These are phyloP conservation scores for Heracleum sosnowskyi DNA, from an alignment of 129 eudicot genomes.

Conservation along the genomic window DNA sequence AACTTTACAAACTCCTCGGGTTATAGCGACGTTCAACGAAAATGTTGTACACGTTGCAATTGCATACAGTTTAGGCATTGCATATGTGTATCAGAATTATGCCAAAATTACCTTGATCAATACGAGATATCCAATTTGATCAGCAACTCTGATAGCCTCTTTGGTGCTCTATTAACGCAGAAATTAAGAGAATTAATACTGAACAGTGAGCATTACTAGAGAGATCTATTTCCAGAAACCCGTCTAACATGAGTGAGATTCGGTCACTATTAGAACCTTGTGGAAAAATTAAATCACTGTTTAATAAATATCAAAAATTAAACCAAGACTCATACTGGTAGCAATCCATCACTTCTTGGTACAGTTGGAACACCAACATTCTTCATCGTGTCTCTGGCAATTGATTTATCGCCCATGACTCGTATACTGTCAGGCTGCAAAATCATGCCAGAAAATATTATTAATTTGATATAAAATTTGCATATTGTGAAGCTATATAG, in stretches of 20 bases:
- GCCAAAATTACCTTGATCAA: conserved; percentile 73
- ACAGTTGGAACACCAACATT: conserved; percentile 98
- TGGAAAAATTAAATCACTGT: background rate
- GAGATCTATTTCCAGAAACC: background rate
- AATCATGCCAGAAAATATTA: background rate
- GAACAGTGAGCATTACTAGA: background rate
- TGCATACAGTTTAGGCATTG: background rate
- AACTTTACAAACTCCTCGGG: conserved; percentile 93
- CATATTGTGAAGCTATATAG: background rate
- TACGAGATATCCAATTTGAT: conserved; percentile 82
- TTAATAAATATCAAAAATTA: background rate
- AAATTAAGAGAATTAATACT: background rate
- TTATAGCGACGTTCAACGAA: background rate
- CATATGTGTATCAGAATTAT: background rate
- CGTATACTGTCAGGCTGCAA: conserved; percentile 95
- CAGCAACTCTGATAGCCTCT: conserved; percentile 76
- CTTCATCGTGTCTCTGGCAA: conserved; percentile 96
- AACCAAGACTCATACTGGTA: conserved; percentile 39
- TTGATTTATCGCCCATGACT: conserved; percentile 95
- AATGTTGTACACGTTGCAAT: background rate
- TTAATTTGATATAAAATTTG: background rate
- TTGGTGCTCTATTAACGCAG: conserved; percentile 55
- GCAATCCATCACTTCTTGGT: conserved; percentile 91
- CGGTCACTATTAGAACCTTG: background rate
- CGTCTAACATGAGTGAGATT: background rate